phyloP scores from a whole-genome alignment of 495 filamentous ascomycete genomes.

The Amorphotheca resinae region DNA sequence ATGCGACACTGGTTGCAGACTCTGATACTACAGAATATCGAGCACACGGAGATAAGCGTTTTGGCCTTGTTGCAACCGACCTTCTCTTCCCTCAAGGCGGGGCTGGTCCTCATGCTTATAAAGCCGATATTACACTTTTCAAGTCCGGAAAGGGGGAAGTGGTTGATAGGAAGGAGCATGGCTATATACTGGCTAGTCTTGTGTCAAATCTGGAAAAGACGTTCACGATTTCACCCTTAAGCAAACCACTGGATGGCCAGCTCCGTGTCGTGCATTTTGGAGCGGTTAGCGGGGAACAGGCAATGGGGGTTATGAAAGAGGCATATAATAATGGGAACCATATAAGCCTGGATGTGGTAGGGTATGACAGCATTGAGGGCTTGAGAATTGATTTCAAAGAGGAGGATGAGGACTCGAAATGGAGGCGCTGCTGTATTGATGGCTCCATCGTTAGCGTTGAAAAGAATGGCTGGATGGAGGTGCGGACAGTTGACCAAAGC shows the following conservation, averaged over 20 bases:
- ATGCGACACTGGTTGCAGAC: conserved; percentile 77
- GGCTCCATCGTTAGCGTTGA: conserved; percentile 69
- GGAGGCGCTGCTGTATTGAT: conserved; percentile 81
- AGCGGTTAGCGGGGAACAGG: conserved; percentile 42
- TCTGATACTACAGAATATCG: conserved; percentile 72
- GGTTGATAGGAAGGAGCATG: conserved; percentile 36
- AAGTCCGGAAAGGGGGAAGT: conserved; percentile 16
- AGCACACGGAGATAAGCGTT: conserved; percentile 58
- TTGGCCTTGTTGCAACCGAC: conserved; percentile 69
- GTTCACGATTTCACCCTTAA: conserved; percentile 65
- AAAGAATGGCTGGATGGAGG: conserved; percentile 56
- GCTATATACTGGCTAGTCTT: conserved; percentile 62
- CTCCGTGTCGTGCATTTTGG: conserved; percentile 67
- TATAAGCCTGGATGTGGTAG: conserved; percentile 30
- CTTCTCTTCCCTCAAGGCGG: conserved; percentile 50
- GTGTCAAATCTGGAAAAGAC: conserved; percentile 69
- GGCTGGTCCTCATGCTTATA: conserved; percentile 52
- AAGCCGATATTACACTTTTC: conserved; percentile 37
- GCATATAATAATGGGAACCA: conserved; percentile 70
- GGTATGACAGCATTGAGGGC: conserved; percentile 52
- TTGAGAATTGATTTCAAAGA: conserved; percentile 55
- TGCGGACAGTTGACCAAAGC: conserved; percentile 26
- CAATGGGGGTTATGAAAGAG: conserved; percentile 60
- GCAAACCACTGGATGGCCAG: conserved; percentile 50
- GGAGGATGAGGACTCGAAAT: conserved; percentile 38